Evolutionary conservation across 768 basidiomycete genomes (phyloP), one percentile per base, ranked within the genome.

Genomic region (Leccinum rimulosum): DNA sequence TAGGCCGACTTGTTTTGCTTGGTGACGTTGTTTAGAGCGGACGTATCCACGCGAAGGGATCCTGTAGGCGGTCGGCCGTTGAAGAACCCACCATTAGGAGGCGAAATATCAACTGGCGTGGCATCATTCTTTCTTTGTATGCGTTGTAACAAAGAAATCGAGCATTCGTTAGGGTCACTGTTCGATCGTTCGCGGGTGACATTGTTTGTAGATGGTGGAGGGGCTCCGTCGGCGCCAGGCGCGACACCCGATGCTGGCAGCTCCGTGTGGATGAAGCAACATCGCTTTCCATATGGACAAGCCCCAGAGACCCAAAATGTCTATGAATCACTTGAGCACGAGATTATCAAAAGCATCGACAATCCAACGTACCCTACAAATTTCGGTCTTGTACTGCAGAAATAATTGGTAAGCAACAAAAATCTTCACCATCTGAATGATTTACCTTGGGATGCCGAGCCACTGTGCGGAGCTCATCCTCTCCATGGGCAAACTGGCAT

Each of bases 241-340:
- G 82, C 76, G 19, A 79, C 76, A 28, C 83, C 86, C n/a, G 82
- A 78, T 49, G 80, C 78, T 17, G 91, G 89, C 49, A 92, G 79
- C 67, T 91, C 91, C 2, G 93, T 94, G 68, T 95, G 93, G 66
- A 95, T 94, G 81, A 95, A 95, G 77, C 93, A 95, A 74, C 93
- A 95, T 57, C 93, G 78, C 74, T 93, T 93, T 55, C 93, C 93
- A 64, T 95, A 95, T 0, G 93, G 93, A 70, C 93, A 95, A 17
- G 93, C 92, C 28, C 93, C 93, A 50, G 92, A 93, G 12, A 94
- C 88, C 91, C 93, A 95, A 79, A 95, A 95, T 8, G 93, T 95
- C 87, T 93, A 66, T 10, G 40, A 27, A 59, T 28, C 6, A 35
- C 67, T 50, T 64, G 58, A 64, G 58, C 36, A 63, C 55, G 36